Percentiles rank a stretch among this genome's conserved stretches.
Evolutionary conservation across 768 basidiomycete species (phyloP).

Genomic region (Dendrothele bispora): DNA sequence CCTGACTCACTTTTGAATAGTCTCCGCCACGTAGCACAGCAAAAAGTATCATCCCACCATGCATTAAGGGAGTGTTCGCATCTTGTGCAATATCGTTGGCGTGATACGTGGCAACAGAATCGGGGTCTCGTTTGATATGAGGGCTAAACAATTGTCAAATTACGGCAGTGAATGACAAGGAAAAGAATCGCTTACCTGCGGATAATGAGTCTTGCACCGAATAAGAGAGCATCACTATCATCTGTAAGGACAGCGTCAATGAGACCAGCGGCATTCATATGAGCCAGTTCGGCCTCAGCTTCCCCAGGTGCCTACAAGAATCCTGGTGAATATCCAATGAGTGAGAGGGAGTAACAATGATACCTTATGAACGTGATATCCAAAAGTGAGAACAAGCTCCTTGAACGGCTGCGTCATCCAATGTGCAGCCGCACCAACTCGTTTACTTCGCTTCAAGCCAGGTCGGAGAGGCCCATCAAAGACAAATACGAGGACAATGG

Average conservation of each 20-base stretch:
- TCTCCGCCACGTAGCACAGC: conserved; percentile 34
- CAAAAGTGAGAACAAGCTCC: not conserved
- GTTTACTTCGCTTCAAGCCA: no score
- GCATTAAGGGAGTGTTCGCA: conserved; percentile 14
- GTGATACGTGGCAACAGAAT: not conserved
- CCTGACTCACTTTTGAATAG: conserved; percentile 33
- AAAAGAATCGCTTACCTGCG: no score
- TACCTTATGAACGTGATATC: not conserved
- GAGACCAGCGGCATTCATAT: not conserved
- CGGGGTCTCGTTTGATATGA: no score
- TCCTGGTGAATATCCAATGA: not conserved
- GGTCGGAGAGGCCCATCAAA: no score
- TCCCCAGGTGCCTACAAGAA: not conserved
- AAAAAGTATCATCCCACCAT: conserved; percentile 30
- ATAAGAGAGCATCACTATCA: not conserved
- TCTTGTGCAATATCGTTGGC: not conserved
- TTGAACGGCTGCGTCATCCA: not conserved
- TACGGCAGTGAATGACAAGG: no score
- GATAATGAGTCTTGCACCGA: not conserved
- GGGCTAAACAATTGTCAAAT: no score
- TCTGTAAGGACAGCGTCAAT: not conserved
- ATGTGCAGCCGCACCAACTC: no score
- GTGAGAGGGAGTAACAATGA: not conserved
- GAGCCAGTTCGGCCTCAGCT: not conserved
- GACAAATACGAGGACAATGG: no score